A percentile compares a stretch with the other conserved stretches of the same genome.
phyloP scores from a whole-genome alignment of 768 basidiomycete species.

The Suillus clintonianus region DNA sequence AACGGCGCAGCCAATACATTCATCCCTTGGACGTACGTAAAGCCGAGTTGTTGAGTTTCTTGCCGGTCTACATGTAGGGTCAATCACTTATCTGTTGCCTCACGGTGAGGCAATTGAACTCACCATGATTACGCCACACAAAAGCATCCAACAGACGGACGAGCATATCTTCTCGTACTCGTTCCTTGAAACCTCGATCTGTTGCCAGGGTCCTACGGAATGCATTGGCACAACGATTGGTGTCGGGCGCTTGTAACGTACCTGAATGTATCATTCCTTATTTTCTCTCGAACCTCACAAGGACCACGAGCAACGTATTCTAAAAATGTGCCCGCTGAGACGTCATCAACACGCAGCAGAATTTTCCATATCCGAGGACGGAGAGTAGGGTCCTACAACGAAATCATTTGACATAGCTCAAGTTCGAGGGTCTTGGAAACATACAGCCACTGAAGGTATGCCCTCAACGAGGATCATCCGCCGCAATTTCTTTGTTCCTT shows the following conservation, averaged over 20 bases:
- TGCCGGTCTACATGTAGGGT: conserved; percentile 62
- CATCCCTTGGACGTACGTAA: conserved; percentile 99
- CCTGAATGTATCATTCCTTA: conserved; percentile 97
- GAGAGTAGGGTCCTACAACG: conserved; percentile 71
- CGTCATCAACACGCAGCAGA: conserved; percentile 75
- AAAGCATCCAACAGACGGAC: conserved; percentile 96
- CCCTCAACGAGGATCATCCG: conserved; percentile 90
- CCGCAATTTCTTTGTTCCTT: conserved; percentile 82
- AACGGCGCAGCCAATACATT: conserved; percentile 98
- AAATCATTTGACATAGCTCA: conserved; percentile 6
- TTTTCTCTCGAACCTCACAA: conserved; percentile 87
- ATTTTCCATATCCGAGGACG: conserved; percentile 95
- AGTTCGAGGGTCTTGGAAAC: conserved; percentile 26
- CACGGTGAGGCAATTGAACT: conserved; percentile 11
- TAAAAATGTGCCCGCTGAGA: conserved; percentile 76
- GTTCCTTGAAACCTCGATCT: conserved; percentile 96
- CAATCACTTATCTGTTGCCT: not conserved
- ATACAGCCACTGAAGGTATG: conserved; percentile 75
- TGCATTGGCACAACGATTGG: conserved; percentile 2
- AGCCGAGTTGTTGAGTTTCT: conserved; percentile 77
- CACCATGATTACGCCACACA: conserved; percentile 93
- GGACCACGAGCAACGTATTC: conserved; percentile 82
- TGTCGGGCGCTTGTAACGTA: conserved; percentile 27
- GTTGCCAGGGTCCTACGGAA: conserved; percentile 82
- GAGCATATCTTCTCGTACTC: conserved; percentile 95